Evolutionary conservation across 768 basidiomycete genomes (phyloP).

Genomic region (Saitozyma podzolica): DNA sequence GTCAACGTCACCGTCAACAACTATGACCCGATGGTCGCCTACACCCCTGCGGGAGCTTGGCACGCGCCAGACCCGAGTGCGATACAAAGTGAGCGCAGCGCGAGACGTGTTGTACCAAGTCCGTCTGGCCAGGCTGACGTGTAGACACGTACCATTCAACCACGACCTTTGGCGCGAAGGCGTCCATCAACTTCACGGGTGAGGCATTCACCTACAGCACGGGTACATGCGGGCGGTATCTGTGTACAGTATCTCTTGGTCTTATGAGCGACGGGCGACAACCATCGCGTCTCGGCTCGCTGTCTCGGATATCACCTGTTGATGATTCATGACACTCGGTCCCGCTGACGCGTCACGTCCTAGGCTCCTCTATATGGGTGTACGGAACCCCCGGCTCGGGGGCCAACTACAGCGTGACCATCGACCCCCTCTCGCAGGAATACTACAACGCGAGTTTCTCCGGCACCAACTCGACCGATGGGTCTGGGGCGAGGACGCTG

Average conservation of each 20-base stretch:
- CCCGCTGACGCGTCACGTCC: no score
- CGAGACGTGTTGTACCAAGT: constrained; percentile 27
- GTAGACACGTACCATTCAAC: constrained; percentile 51
- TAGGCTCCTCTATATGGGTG: constrained; percentile 30
- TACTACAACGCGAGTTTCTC: constrained; percentile 19
- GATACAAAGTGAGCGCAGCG: constrained; percentile 42
- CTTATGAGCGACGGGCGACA: no score
- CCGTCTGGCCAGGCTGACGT: no score
- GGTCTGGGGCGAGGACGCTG: constrained; percentile 12
- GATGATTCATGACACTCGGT: no score
- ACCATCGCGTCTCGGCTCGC: no score
- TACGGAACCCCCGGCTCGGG: constrained; percentile 38
- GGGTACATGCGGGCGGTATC: no score
- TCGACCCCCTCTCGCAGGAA: constrained; percentile 27
- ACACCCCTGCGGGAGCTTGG: constrained; percentile 42
- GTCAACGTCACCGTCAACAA: constrained; percentile 47
- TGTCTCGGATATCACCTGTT: no score
- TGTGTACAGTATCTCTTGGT: no score
- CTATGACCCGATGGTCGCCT: constrained; percentile 48
- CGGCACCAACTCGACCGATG: constrained; percentile 10
- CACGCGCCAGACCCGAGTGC: constrained; percentile 48
- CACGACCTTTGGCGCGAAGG: constrained; percentile 27
- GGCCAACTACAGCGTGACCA: constrained; percentile 31
- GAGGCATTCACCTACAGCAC: no score
- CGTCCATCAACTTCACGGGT: constrained; percentile 51